Evolutionary conservation across 805 yeast genomes (phyloP).

Genomic region (Starmera caribaea): DNA sequence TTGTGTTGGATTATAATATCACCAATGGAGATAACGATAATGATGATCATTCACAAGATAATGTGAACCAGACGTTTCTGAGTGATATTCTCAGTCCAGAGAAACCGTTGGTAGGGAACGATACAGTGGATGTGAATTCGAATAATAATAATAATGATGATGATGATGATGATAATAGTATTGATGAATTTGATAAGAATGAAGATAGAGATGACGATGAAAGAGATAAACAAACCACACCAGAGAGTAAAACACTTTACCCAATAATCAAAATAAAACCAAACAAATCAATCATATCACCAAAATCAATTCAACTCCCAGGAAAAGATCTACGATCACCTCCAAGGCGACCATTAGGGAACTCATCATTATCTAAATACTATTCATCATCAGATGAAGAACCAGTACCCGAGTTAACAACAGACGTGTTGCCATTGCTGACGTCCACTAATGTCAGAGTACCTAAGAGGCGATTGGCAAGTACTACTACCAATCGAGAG

Average conservation of each 20-base stretch:
- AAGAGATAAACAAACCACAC: neutral
- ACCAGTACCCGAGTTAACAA: constrained; percentile 15
- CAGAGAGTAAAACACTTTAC: neutral
- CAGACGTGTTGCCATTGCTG: too few relatives aligned
- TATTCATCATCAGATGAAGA: constrained; percentile 16
- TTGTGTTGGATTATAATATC: neutral
- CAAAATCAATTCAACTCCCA: neutral
- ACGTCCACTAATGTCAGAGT: too few relatives aligned
- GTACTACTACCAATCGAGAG: too few relatives aligned
- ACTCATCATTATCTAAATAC: neutral
- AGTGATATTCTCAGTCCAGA: neutral
- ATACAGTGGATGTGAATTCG: too few relatives aligned
- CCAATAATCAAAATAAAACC: neutral
- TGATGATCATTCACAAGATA: neutral
- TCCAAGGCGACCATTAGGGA: neutral
- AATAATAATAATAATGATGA: too few relatives aligned
- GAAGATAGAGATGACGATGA: too few relatives aligned
- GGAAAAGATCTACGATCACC: neutral
- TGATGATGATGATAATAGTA: too few relatives aligned
- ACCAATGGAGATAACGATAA: neutral
- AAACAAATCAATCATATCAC: neutral
- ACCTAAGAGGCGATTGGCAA: too few relatives aligned
- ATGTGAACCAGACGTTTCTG: neutral
- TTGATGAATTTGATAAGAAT: too few relatives aligned
- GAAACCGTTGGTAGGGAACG: neutral